Conservation (phyloP, 2,329 filamentous ascomycete species). For the Fusarium heterosporum region DNA sequence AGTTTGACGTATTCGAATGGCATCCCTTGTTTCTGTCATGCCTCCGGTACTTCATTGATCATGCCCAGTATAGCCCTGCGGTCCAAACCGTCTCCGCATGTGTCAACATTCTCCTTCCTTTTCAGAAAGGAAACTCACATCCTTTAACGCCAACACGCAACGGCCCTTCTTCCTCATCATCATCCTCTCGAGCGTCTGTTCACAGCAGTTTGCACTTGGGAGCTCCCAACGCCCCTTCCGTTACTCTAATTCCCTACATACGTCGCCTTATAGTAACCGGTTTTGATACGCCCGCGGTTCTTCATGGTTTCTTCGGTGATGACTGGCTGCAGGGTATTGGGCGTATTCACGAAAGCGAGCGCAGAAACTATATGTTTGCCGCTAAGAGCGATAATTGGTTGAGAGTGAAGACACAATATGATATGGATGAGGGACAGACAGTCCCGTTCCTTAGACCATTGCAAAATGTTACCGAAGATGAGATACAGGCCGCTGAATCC, state of each 20-base stretch:
- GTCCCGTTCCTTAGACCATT: constrained; percentile 89
- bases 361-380: constrained; percentile 94
- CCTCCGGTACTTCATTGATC: constrained; percentile 89
- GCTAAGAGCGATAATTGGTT: constrained; percentile 94
- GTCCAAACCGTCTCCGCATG: constrained; percentile 92
- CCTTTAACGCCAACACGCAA: constrained; percentile 56
- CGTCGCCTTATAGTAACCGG: constrained; percentile 91
- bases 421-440: constrained; percentile 84
- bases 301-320: constrained; percentile 97
- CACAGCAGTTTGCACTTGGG: constrained; percentile 20
- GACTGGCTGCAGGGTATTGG: constrained; percentile 87
- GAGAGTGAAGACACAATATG: constrained; percentile 89
- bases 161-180: constrained; percentile 41
- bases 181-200: constrained; percentile 49
- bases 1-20: constrained; percentile 91
- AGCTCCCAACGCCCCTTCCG: constrained; percentile 49
- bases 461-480: constrained; percentile 78
- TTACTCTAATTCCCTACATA: constrained; percentile 88
- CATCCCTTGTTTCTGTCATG: constrained; percentile 91
- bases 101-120: constrained; percentile 91
- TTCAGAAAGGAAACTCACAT: constrained; percentile 69
- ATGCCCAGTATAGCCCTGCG: constrained; percentile 83
- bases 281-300: constrained; percentile 85
- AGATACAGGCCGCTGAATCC: constrained; percentile 84
- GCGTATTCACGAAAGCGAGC: constrained; percentile 86